phyloP scores from a whole-genome alignment of 2,329 filamentous ascomycete genomes.

The Penicillium verrucosum region DNA sequence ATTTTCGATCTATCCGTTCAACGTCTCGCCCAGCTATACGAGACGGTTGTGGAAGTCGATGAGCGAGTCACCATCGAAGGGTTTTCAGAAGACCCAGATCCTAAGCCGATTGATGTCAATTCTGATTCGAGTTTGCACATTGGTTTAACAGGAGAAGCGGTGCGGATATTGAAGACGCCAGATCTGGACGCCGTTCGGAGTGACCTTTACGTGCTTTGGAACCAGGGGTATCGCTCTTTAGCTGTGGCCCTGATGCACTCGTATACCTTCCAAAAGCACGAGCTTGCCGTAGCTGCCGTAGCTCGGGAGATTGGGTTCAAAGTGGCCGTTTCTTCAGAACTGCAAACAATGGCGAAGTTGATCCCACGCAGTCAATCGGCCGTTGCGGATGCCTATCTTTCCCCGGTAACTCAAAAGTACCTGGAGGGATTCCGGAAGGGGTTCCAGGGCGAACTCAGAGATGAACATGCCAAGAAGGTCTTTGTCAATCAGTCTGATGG shows the following conservation, averaged over 20 bases:
- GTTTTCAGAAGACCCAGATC: constrained; percentile 58
- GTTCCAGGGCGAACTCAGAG: constrained; percentile 68
- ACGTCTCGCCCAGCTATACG: constrained; percentile 78
- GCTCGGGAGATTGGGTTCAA: constrained; percentile 57
- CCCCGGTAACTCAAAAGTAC: constrained; percentile 70
- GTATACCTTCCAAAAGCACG: constrained; percentile 81
- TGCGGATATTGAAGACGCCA: constrained; percentile 63
- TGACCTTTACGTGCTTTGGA: constrained; percentile 58
- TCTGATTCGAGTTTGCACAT: constrained; percentile 53
- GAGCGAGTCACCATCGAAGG: constrained; percentile 60
- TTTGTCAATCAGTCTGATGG: constrained; percentile 80
- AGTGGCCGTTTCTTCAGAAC: constrained; percentile 67
- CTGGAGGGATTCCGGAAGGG: constrained; percentile 53
- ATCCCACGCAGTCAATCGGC: constrained; percentile 74
- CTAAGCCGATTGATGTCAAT: constrained; percentile 3
- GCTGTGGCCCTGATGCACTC: constrained; percentile 85
- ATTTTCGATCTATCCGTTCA: constrained; percentile 84
- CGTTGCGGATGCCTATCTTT: constrained; percentile 69
- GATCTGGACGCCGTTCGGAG: constrained; percentile 49
- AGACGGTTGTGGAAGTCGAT: constrained; percentile 73
- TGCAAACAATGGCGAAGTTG: constrained; percentile 75
- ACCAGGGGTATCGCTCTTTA: constrained; percentile 67
- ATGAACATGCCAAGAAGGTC: background rate
- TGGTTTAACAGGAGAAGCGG: constrained; percentile 51
- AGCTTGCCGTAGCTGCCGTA: constrained; percentile 37